Base-by-base conservation (phyloP, 371 early-diverging fungal genomes). In the Mucor ambiguus region DNA sequence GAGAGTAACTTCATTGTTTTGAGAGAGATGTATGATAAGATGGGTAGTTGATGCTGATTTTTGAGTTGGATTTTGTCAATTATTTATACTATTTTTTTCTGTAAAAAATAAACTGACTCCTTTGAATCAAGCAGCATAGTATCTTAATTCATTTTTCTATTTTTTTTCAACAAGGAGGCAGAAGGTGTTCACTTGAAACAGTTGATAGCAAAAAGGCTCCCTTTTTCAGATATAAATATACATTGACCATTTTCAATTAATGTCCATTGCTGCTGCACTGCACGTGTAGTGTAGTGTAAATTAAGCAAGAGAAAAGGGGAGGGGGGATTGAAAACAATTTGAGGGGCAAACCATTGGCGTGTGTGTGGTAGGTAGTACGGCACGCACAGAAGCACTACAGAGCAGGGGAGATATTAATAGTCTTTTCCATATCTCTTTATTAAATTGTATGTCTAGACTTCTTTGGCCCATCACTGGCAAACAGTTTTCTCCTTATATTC, bases 401-500 rank as follows among this genome's bases (percentile, higher is more conserved):
- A 10, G 28, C 52, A 52, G 52, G 52, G 52, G 52, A 49, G 49
- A 52, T 52, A 52, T 52, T 52, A 52, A 52, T 52, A 52, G 28
- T 28, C 37, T 52, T 52, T 52, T 22, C 52, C 14, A 24, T 14
- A 41, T 18, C 11, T 52, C 12, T 49, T 20, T 26, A 18, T 26
- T 24, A 24, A 49, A 49, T 52, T 28, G 22, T 32, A 59, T 49
- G 60, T 66, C 60, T 38, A 43, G 46, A 57, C 60, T 41, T 28
- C 44, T 64, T 44, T 67, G 61, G 61, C 44, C 60, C 22, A 55
- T 60, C 8, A 55, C 52, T 26, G 66, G 61, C 7, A 60, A 67
- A 28, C 41, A 46, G 20, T 38, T 24, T 7, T 22, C 70, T 46
- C 70, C 70, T 24, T 70, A 70, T 58, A 66, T 70, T 28, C 70